Evolutionary conservation across 768 basidiomycete species (phyloP).

Genomic region (Leccinellum albellum): DNA sequence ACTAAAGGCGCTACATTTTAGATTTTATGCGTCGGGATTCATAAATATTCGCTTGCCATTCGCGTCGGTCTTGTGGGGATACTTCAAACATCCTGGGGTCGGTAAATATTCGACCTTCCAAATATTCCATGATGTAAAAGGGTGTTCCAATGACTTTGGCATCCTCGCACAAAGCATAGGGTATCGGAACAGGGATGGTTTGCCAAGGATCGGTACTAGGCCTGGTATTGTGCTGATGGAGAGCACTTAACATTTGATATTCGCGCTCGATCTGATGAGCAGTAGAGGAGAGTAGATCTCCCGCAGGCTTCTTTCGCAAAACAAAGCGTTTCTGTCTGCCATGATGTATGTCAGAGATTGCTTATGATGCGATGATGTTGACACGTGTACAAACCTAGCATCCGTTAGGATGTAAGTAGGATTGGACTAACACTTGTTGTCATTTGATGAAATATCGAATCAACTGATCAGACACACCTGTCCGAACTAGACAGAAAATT

Average conservation of each 20-base stretch:
- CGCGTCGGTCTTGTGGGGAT: slow-evolving; percentile 53
- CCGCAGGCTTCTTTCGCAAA: slow-evolving; percentile 89
- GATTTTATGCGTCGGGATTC: background rate
- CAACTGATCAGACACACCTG: slow-evolving; percentile 52
- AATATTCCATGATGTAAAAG: slow-evolving; percentile 96
- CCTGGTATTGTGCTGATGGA: slow-evolving; percentile 68
- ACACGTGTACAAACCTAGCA: slow-evolving; percentile 45
- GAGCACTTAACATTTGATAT: slow-evolving; percentile 72
- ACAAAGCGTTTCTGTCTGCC: slow-evolving; percentile 64
- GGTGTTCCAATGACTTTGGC: slow-evolving; percentile 73
- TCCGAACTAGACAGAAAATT: slow-evolving; percentile 58
- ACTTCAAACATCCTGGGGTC: slow-evolving; percentile 76
- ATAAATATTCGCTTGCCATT: slow-evolving; percentile 52
- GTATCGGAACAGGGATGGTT: slow-evolving; percentile 80
- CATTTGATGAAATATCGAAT: slow-evolving; percentile 1
- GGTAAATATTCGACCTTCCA: slow-evolving; percentile 92
- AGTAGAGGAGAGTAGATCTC: slow-evolving; percentile 80
- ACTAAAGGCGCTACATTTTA: slow-evolving; percentile 35
- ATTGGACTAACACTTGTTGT: slow-evolving; percentile 63
- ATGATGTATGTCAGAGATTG: slow-evolving; percentile 1
- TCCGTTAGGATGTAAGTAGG: slow-evolving; percentile 94
- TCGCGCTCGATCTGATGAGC: slow-evolving; percentile 97
- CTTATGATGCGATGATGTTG: background rate
- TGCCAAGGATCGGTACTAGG: slow-evolving; percentile 45
- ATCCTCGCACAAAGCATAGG: slow-evolving; percentile 82